Base-by-base conservation (phyloP, 2,329 filamentous ascomycete species). In the Ceratocystis diversiconidia region DNA sequence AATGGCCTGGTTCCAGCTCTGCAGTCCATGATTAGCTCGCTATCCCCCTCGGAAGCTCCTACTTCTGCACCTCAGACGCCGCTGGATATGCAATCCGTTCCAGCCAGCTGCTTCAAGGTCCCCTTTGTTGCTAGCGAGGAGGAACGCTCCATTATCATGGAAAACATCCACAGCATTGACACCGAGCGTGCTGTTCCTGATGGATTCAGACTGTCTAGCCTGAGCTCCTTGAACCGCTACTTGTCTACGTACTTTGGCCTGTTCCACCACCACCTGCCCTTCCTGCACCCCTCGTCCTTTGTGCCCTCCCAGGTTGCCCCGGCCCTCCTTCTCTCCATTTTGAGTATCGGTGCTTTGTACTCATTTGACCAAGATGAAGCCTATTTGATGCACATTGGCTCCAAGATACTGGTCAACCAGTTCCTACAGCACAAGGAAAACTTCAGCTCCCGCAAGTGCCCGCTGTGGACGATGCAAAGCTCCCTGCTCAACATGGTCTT, bases 401-500 rank as follows among this genome's bases (percentile, higher is more conserved):
- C 94, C 67, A 99, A 97, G 79, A 89, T 97, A 32, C 83, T 99
- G 19, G 92, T 97, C 71, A 96, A 95, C 73, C 90, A 96, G 74
- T 97, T 97, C 75, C 76, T 99, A 69, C 91, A 96, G 76, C 95
- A 96, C 78, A 96, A 96, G 80, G 92, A 96, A 75, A 96, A 95
- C 76, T 97, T 97, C 75, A 96, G 92, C 79, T 97, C 94, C 7
- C 86, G 92, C 71, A 97, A 96, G 75, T 97, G 92, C 72, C 94
- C 94, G 3, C 77, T 99, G 15, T 97, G 94, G 92, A 94, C 92
- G 61, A 97, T 97, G 90, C 94, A 99, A 75, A 90, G 90, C 74
- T 95, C 92, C 2, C 79, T 99, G 64, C 80, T 99, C 67, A 99
- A 99, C 80, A 97, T 97, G 94, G 87, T 96, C 70, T 97, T 99